Percentiles rank a stretch among this genome's conserved stretches.
These are phyloP conservation scores for Calocera cornea DNA, from an alignment of 768 basidiomycete genomes.

Conservation along the genomic window DNA sequence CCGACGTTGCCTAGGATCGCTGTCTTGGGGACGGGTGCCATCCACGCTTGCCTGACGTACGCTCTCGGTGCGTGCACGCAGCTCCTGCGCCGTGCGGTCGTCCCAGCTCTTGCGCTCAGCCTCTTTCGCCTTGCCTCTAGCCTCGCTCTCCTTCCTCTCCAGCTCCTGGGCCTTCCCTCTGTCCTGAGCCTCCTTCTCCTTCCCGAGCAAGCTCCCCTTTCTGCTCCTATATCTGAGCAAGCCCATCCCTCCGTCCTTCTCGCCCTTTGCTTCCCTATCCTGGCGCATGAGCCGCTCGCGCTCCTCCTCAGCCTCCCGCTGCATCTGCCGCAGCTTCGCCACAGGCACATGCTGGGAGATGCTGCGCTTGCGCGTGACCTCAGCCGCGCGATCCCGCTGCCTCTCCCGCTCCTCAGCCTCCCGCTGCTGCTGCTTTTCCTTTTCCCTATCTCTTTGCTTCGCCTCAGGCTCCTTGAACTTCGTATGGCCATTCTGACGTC, in stretches of 20 bases:
- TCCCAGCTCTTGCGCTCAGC: conserved; percentile 1
- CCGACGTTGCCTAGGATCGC: background rate
- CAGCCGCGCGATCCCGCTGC: background rate
- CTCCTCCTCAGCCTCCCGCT: background rate
- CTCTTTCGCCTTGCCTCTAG: background rate
- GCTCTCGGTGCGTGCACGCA: background rate
- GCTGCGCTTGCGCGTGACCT: background rate
- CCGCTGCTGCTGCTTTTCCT: background rate
- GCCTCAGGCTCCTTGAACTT: background rate
- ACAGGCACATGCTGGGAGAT: conserved; percentile 4
- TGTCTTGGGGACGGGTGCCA: background rate
- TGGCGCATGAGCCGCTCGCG: background rate
- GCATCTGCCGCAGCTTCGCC: background rate
- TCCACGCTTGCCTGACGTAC: background rate
- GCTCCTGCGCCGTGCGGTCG: background rate
- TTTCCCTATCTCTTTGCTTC: conserved; percentile 6
- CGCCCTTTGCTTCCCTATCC: background rate
- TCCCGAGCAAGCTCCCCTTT: background rate
- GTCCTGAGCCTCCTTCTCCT: background rate
- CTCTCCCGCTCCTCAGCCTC: conserved; percentile 2
- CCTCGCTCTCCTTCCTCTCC: background rate
- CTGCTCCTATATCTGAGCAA: background rate
- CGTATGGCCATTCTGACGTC: no score
- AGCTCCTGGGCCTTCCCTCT: background rate
- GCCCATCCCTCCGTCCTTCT: background rate